Evolutionary conservation across 2,329 filamentous ascomycete species (phyloP), one percentile per base, ranked within the genome.

Genomic region (Fusarium nelsonii): DNA sequence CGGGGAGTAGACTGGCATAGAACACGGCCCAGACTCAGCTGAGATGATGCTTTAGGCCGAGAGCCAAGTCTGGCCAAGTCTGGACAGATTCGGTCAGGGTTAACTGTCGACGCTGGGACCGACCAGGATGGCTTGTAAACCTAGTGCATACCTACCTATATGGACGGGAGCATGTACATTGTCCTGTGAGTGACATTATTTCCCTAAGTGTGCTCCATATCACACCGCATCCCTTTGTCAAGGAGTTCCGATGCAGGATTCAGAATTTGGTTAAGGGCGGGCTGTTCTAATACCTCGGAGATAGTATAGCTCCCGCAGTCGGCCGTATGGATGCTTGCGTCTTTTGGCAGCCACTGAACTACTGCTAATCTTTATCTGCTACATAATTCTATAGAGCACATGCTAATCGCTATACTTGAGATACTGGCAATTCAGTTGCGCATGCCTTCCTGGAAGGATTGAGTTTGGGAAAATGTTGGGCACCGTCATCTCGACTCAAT

Each of bases 11-110:
- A 23, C 23, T 23, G 56, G 26, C 50, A 46, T 54, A 39, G 69
- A 57, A 50, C 63, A 56, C 59, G 69, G 64, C 60, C 69, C 59
- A 74, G 72, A 73, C 67, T 75, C 73, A 74, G 74, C 72, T 70
- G 69, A 71, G 65, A 65, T 58, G 64, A 37, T 37, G 33, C 33
- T 50, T 70, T 68, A 63, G 63, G 46, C 66, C 69, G 37, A 40
- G 26, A 32, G 8, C 30, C 39, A 56, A 50, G 40, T 53, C 49
- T 62, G 32, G 44, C 59, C 45, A 61, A 36, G 58, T 34, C 34
- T 40, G 32, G 23, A 23, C 28, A 66, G 53, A 52, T 58, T 34
- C 16, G 53, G 18, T 18, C 51, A 49, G 41, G 63, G 32, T 36
- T 46, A 20, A 23, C 48, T 12, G 41, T 57, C 34, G 36, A 43